Conservation (phyloP, 2,329 filamentous ascomycete genomes). For the Byssoonygena ceratinophila region DNA sequence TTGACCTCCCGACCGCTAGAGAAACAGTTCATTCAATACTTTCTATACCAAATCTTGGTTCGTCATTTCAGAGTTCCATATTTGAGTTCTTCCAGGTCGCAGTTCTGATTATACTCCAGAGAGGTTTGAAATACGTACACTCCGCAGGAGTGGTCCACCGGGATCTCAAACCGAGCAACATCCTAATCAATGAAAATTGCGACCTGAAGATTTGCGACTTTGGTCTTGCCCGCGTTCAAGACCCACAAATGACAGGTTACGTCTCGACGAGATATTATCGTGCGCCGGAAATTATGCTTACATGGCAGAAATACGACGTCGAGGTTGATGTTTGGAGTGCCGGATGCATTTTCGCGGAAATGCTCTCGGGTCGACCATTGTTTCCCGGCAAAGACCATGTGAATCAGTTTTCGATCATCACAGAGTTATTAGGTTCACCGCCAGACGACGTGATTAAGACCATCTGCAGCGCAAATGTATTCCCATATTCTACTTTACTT, state of each 20-base stretch:
- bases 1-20: constrained; percentile 91
- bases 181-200: constrained; percentile 98
- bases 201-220: constrained; percentile 99
- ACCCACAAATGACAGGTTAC: constrained; percentile 99
- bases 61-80: constrained; percentile 28
- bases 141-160: constrained; percentile 96
- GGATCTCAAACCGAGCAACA: constrained; percentile 97
- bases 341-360: constrained; percentile 97
- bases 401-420: constrained; percentile 99
- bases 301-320: constrained; percentile 99
- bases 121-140: constrained; percentile 97
- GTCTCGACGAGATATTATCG: constrained; percentile 98
- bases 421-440: constrained; percentile 87
- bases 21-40: constrained; percentile 99
- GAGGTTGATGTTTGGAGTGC: constrained; percentile 99
- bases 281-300: constrained; percentile 98
- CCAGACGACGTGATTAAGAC: constrained; percentile 98
- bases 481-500: constrained; percentile 22
- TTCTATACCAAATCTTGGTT: constrained; percentile 97
- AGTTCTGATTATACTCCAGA: constrained; percentile 42
- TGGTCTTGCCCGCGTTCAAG: constrained; percentile 90
- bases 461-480: constrained; percentile 93
- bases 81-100: not conserved
- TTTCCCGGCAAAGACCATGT: constrained; percentile 99
- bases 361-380: constrained; percentile 85